Evolutionary conservation across 352 stramenopile genomes (phyloP), one percentile per base, ranked within the genome.

Genomic region (Globisporangium paroecandrum): DNA sequence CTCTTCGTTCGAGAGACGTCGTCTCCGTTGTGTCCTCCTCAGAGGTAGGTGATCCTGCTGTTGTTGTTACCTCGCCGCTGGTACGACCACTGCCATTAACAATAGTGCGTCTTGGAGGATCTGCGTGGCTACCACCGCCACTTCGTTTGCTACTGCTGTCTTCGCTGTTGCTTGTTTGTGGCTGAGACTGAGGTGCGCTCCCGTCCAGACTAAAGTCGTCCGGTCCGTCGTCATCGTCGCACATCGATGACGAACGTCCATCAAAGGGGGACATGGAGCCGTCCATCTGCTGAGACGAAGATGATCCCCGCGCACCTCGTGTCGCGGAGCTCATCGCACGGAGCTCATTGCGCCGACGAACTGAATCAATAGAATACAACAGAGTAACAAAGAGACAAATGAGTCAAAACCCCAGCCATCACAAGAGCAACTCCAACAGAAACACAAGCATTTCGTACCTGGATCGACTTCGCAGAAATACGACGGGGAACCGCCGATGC

Each of bases 401-500:
- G 4, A 7, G 18, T 49, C 41, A 51, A n/a, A n/a, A 36, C 2
- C 2, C 43, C 43, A 51, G 43, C 3, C 22, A 8, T 51, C 15
- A 22, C 15, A 22, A n/a, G 18, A 51, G 18, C 43, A 10, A 51
- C 0, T 22, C 18, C 43, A 10, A 51, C 15, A 51, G 18, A 51
- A 51, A 10, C 41, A 1, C 15, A 49, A 49, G 41, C 43, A 51
- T 51, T 51, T 20, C 7, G 5, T 51, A 51, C 43, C 43, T 51
- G 76, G 77, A 60, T 69, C 55, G 32, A 64, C 81, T 66, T 91
- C 84, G 64, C 77, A 91, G 64, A 89, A 94, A 49, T 91, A 93
- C 0, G 85, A 92, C 10, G 87, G 87, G 7, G 87, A 94, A 12
- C 85, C 87, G 38, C 85, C 85, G 62, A 92, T 82, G 1, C 85